Evolutionary conservation across 2,329 filamentous ascomycete genomes (phyloP).

Genomic region (Scorias spongiosa): DNA sequence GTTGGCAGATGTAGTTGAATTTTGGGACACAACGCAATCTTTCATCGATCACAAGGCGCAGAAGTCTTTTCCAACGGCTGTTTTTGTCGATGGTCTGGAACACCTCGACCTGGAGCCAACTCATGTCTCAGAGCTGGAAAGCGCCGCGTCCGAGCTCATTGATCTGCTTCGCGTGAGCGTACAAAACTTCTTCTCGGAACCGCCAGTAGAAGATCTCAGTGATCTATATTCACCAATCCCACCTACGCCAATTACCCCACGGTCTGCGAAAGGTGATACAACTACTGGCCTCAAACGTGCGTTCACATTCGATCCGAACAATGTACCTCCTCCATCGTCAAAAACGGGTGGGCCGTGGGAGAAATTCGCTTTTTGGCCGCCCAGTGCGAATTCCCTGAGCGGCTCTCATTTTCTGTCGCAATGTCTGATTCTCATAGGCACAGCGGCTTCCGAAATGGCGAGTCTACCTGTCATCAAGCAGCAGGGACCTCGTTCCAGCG

Average conservation of each 20-base stretch:
- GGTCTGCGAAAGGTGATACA: conserved; percentile 29
- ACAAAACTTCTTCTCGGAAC: conserved; percentile 67
- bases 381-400: conserved; percentile 78
- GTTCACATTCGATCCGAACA: conserved; percentile 66
- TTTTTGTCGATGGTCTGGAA: conserved; percentile 49
- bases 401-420: conserved; percentile 82
- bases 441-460: conserved; percentile 73
- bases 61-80: conserved; percentile 47
- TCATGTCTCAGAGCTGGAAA: conserved; percentile 56
- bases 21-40: conserved; percentile 81
- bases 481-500: conserved; percentile 26
- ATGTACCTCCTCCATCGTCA: conserved; percentile 61
- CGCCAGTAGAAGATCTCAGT: conserved; percentile 82
- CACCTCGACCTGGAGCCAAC: conserved; percentile 68
- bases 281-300: conserved; percentile 45
- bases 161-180: conserved; percentile 68
- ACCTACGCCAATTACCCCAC: conserved; percentile 52
- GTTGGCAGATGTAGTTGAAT: conserved; percentile 77
- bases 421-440: conserved; percentile 69
- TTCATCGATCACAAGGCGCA: conserved; percentile 83
- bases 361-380: conserved; percentile 91
- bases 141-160: conserved; percentile 68
- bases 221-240: conserved; percentile 70
- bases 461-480: conserved; percentile 52
- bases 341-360: conserved; percentile 74